Evolutionary conservation across 2,329 filamentous ascomycete genomes (phyloP), one percentile per base, ranked within the genome.

Genomic region (Cladosporium sp.): DNA sequence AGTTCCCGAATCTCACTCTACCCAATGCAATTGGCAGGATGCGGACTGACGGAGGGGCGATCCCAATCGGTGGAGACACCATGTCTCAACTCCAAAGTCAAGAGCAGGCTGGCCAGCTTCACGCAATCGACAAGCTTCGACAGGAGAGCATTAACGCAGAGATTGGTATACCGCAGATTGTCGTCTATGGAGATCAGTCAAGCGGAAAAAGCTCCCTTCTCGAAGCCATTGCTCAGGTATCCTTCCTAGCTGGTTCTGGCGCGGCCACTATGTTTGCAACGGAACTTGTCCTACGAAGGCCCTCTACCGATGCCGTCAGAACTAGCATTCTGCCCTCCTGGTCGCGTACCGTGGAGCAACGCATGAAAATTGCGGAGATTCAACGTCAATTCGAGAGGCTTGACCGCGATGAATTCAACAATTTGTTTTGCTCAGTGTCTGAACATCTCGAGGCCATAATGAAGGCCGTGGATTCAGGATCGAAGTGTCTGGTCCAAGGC

Each of bases 181-280:
- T 51, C 8, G 49, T 44, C 13, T 51, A 38, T 43, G 40, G 40
- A 7, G 49, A 44, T 28, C 49, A 51, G 18, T 51, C 49, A 10
- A 43, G 38, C 31, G 49, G 49, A 32, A 51, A 51, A 11, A 44
- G 41, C 19, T 35, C 49, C 9, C 19, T 51, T 10, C 41, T 51
- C 8, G 49, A 51, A 6, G 40, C 49, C 3, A 51, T 51, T 10
- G 31, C 49, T 14, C 38, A 38, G 14, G 31, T 51, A 18, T 38
- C 38, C 3, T 44, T 44, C 18, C 28, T 28, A 35, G 19, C 18
- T n/a, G 28, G 34, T 18, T 40, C 45, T 40, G 45, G 38, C n/a
- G 43, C 43, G 13, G 43, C 32, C 59, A 84, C 82, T 9, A 16
- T 44, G 43, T 44, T 44, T 32, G 43, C 43, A 4, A 46, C 32